Evolutionary conservation across 1,284 basidiomycete species (phyloP).

Genomic region (Neonothopanus nambi): DNA sequence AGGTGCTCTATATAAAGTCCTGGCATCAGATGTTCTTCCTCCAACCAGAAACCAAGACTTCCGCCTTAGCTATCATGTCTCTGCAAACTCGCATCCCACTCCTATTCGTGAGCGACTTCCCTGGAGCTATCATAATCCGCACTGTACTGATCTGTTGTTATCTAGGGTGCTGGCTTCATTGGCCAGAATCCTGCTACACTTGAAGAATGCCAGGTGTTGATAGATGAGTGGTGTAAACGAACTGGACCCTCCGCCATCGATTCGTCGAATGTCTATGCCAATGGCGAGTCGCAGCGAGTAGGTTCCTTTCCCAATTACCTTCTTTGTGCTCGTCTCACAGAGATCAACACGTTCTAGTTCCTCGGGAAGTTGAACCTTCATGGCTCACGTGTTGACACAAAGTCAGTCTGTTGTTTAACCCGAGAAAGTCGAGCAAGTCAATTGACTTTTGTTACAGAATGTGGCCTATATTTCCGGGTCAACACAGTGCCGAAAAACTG

Average conservation of each 20-base stretch:
- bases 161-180: neutral
- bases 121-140: too few relatives aligned
- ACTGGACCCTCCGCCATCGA: slow-evolving; percentile 8
- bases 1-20: too few relatives aligned
- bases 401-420: neutral
- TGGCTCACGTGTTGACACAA: slow-evolving; percentile 2
- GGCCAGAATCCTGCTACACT: neutral
- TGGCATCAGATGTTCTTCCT: too few relatives aligned
- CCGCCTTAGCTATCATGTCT: neutral
- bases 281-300: slow-evolving; percentile 15
- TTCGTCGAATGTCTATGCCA: slow-evolving; percentile 15
- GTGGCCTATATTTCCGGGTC: slow-evolving; percentile 34
- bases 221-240: neutral
- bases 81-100: neutral
- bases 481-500: slow-evolving; percentile 33
- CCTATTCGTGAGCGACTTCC: neutral
- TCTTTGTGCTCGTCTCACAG: neutral
- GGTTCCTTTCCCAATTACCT: neutral
- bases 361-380: slow-evolving; percentile 3
- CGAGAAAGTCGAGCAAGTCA: neutral
- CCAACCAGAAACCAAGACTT: too few relatives aligned
- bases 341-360: neutral
- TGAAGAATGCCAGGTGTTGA: neutral
- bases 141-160: too few relatives aligned
- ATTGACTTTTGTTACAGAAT: slow-evolving; percentile 24